Conservation (phyloP, 371 early-diverging fungal genomes). For the Quaeritorhiza haematococci region DNA sequence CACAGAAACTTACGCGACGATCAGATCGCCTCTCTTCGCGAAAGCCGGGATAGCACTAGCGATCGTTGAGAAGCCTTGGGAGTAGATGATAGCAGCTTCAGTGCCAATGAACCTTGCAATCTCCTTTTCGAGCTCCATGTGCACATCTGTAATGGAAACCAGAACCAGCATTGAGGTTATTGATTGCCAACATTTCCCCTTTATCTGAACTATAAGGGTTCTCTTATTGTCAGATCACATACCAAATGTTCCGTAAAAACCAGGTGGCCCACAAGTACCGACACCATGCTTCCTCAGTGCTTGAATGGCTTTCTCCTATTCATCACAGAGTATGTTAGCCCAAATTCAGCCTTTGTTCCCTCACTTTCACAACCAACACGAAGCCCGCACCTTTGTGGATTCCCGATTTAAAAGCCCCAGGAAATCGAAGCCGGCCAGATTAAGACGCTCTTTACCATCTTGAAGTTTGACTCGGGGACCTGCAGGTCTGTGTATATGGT, state of each 20-base stretch:
- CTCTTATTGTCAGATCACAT: no score
- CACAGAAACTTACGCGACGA: conserved; percentile 64
- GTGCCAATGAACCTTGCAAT: conserved; percentile 86
- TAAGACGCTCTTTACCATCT: conserved; percentile 53
- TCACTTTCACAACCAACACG: neutral
- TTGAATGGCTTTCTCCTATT: conserved; percentile 73
- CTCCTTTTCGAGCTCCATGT: conserved; percentile 90
- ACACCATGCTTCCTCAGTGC: conserved; percentile 96
- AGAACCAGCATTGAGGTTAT: neutral
- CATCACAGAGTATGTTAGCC: no score
- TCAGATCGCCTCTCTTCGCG: conserved; percentile 92
- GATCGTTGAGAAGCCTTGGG: conserved; percentile 94
- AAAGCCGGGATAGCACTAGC: conserved; percentile 97
- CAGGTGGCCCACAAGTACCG: conserved; percentile 98
- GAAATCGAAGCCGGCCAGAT: conserved; percentile 84
- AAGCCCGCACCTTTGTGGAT: conserved; percentile 49
- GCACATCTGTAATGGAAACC: conserved; percentile 86
- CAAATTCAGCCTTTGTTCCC: neutral
- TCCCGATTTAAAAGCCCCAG: conserved; percentile 76
- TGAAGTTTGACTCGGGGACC: conserved; percentile 34
- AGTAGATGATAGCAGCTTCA: conserved; percentile 94
- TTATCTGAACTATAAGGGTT: no score
- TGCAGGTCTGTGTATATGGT: conserved; percentile 15
- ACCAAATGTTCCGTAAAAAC: conserved; percentile 98
- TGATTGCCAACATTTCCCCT: no score